Percentiles rank a stretch among this genome's conserved stretches.
Conservation (phyloP, 106 monocot genomes). For the Allium cepa region DNA sequence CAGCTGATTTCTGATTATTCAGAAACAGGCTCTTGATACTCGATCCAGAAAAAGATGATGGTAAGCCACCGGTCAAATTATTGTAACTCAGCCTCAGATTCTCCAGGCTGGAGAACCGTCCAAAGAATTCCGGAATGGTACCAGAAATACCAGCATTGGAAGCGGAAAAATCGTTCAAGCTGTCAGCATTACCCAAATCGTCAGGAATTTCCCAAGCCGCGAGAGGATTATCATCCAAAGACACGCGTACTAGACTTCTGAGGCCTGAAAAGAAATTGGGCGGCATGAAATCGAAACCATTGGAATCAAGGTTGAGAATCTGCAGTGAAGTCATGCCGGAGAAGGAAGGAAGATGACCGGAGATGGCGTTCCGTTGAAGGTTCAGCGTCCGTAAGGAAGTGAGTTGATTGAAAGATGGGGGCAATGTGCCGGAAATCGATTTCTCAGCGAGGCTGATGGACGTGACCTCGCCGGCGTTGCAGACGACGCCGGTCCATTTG, state of each 20-base stretch:
- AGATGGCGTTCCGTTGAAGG: slow-evolving; percentile 44
- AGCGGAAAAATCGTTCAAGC: slow-evolving; percentile 44
- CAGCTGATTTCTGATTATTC: slow-evolving; percentile 50
- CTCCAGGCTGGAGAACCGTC: slow-evolving; percentile 27
- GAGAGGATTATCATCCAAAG: slow-evolving; percentile 52
- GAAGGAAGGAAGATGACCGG: slow-evolving; percentile 57
- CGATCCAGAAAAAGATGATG: slow-evolving; percentile 26
- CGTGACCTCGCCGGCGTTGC: slow-evolving; percentile 27
- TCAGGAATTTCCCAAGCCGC: slow-evolving; percentile 3
- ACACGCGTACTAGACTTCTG: slow-evolving; percentile 29
- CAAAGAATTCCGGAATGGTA: slow-evolving; percentile 44
- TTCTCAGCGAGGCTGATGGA: slow-evolving; percentile 34
- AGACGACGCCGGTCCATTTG: slow-evolving; percentile 47
- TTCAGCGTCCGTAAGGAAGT: slow-evolving; percentile 34
- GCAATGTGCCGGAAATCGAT: slow-evolving; percentile 33
- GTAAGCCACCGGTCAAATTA: slow-evolving; percentile 39
- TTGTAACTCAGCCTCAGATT: slow-evolving; percentile 68
- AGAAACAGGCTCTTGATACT: slow-evolving; percentile 34
- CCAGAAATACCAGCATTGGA: slow-evolving; percentile 51
- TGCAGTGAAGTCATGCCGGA: slow-evolving; percentile 32
- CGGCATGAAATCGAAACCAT: slow-evolving; percentile 55
- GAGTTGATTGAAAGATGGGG: slow-evolving; percentile 30
- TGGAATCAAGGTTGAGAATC: slow-evolving; percentile 31
- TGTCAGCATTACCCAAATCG: slow-evolving; percentile 1
- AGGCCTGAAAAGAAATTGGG: slow-evolving; percentile 55